Conservation (phyloP, 2,329 filamentous ascomycete species). For the Arthrinium phaeospermum region DNA sequence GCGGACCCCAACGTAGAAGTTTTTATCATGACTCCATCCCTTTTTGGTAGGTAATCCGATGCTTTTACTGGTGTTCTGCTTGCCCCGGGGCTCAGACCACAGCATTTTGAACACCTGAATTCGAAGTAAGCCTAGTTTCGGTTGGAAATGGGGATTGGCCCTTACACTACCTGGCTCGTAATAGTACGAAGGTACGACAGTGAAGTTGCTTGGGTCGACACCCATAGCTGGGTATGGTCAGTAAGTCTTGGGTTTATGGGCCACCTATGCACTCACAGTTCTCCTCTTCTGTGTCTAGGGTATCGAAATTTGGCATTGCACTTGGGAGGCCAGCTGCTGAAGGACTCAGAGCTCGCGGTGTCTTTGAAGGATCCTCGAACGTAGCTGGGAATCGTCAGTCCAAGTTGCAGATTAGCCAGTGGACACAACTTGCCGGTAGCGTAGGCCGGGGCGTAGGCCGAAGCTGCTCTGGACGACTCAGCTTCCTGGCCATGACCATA, state of each 20-base stretch:
- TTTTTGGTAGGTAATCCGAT: background rate
- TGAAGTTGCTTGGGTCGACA: background rate
- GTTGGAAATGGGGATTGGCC: background rate
- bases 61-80: background rate
- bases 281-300: background rate
- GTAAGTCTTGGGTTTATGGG: background rate
- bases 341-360: background rate
- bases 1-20: constrained; percentile 55
- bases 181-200: background rate
- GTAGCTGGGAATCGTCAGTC: background rate
- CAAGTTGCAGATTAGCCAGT: too few relatives aligned
- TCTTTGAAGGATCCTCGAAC: background rate
- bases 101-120: constrained; percentile 55
- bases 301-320: background rate
- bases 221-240: background rate
- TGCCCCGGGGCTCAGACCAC: constrained; percentile 15
- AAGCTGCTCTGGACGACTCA: background rate
- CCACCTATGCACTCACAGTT: background rate
- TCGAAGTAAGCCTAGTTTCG: background rate
- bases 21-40: background rate
- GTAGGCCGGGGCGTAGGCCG: background rate
- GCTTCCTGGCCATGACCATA: background rate
- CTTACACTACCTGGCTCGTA: background rate
- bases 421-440: background rate
- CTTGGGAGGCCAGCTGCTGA: background rate